These are phyloP conservation scores for Pleodorina starrii DNA, from an alignment of 139 green algal genomes.

Conservation along the genomic window DNA sequence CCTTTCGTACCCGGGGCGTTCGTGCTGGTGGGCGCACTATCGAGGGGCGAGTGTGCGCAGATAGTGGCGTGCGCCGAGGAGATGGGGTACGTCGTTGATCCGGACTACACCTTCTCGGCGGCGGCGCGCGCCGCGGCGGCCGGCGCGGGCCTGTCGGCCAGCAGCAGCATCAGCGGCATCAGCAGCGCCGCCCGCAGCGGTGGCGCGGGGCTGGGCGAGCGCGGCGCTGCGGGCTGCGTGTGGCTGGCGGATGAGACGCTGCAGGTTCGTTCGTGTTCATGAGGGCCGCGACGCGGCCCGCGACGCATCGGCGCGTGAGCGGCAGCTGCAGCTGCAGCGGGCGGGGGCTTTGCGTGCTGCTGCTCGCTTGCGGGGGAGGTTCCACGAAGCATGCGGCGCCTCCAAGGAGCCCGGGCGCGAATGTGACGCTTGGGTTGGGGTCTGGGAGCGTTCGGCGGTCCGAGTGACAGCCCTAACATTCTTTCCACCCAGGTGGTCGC, in stretches of 20 bases:
- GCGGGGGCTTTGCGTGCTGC: no score
- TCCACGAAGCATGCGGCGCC: no score
- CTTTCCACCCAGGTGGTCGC: no score
- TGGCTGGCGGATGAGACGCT: constrained; percentile 68
- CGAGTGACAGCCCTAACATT: no score
- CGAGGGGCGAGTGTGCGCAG: constrained; percentile 43
- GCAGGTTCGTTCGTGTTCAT: constrained; percentile 48
- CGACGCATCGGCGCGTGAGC: no score
- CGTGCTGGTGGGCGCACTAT: constrained; percentile 47
- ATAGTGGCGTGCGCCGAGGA: constrained; percentile 51
- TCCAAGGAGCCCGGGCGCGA: no score
- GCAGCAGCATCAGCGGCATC: not conserved
- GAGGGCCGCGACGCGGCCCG: no score
- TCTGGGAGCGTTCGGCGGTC: no score
- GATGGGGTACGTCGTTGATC: constrained; percentile 50
- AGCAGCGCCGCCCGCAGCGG: constrained; percentile 41
- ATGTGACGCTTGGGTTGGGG: no score
- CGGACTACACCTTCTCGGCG: constrained; percentile 51
- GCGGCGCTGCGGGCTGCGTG: constrained; percentile 64
- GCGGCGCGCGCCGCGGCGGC: constrained; percentile 12
- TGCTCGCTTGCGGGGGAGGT: no score
- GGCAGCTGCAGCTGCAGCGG: no score
- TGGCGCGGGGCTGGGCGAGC: constrained; percentile 48
- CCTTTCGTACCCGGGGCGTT: constrained; percentile 58
- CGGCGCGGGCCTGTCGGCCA: not conserved